A percentile compares a stretch with the other conserved stretches of the same genome.
Evolutionary conservation across 2,329 filamentous ascomycete genomes (phyloP).

Genomic region (Torrubiellomyces zombiae): DNA sequence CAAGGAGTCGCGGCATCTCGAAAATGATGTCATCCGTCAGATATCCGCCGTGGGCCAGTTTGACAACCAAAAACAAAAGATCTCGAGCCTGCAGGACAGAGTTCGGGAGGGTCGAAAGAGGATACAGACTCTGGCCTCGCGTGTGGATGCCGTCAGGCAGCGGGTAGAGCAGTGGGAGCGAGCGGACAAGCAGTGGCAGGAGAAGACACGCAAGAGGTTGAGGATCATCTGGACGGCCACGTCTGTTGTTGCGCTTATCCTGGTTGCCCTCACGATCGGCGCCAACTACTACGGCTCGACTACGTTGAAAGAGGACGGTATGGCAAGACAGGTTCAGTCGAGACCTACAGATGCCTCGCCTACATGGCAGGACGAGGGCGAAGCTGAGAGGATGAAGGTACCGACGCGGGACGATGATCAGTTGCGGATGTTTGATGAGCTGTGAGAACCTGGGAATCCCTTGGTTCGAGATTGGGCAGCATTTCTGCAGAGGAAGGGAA

Average conservation of each 20-base stretch:
- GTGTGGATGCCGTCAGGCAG: conserved; percentile 46
- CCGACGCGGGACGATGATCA: conserved; percentile 16
- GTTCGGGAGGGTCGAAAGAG: conserved; percentile 42
- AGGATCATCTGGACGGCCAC: conserved; percentile 47
- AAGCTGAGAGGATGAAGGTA: conserved; percentile 11
- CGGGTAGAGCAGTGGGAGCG: conserved; percentile 52
- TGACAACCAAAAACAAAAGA: conserved; percentile 44
- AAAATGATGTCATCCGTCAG: conserved; percentile 42
- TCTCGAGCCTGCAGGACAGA: conserved; percentile 43
- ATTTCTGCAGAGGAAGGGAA: too few species aligned
- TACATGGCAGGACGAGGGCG: conserved; percentile 6
- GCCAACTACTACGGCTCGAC: conserved; percentile 9
- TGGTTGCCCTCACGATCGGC: conserved; percentile 25
- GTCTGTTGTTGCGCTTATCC: conserved; percentile 27
- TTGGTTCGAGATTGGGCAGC: too few species aligned
- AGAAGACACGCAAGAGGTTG: conserved; percentile 45
- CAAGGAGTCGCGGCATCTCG: conserved; percentile 39
- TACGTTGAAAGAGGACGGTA: neutral
- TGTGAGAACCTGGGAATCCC: too few species aligned
- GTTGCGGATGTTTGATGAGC: conserved; percentile 28
- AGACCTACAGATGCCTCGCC: conserved; percentile 6
- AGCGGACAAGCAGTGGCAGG: conserved; percentile 50
- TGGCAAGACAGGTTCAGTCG: too few species aligned
- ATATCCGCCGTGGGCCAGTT: conserved; percentile 46
- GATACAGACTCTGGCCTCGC: conserved; percentile 40